Percentiles rank a stretch among this genome's conserved stretches.
Conservation (phyloP, 768 basidiomycete genomes). For the Crucibulum laeve region DNA sequence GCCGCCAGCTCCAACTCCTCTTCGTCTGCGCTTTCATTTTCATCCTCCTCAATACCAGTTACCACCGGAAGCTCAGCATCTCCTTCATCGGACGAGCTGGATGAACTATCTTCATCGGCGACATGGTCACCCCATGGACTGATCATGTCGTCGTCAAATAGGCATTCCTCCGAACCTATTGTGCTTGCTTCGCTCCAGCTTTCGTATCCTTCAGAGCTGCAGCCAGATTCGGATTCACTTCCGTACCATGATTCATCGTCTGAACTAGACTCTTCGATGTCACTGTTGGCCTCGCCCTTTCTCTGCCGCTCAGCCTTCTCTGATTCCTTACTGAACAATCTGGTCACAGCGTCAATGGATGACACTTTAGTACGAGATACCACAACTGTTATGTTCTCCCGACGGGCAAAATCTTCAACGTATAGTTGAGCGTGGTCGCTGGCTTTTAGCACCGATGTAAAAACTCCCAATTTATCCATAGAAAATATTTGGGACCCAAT, state of each 20-base stretch:
- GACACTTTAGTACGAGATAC: constrained; percentile 1
- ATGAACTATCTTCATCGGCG: background rate
- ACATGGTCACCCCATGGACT: constrained; percentile 3
- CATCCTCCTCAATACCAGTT: background rate
- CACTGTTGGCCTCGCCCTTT: background rate
- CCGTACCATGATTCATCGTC: background rate
- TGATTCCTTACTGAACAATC: background rate
- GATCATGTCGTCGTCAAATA: constrained; percentile 4
- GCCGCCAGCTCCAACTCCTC: background rate
- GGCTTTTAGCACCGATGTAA: background rate
- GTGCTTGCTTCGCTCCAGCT: constrained; percentile 5
- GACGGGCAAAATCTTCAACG: constrained; percentile 2
- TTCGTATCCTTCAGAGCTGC: background rate
- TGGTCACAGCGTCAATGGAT: background rate
- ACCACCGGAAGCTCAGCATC: background rate
- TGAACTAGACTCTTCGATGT: background rate
- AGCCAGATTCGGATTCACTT: background rate
- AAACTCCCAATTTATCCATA: constrained; percentile 1
- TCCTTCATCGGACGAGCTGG: background rate
- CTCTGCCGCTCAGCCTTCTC: background rate
- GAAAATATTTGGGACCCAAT: constrained; percentile 7
- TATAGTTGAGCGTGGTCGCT: background rate
- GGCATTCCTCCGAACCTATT: constrained; percentile 1
- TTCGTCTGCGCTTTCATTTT: background rate
- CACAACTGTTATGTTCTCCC: background rate